Evolutionary conservation across 345 rosid species (phyloP).

Genomic region (Limnanthes douglasii): DNA sequence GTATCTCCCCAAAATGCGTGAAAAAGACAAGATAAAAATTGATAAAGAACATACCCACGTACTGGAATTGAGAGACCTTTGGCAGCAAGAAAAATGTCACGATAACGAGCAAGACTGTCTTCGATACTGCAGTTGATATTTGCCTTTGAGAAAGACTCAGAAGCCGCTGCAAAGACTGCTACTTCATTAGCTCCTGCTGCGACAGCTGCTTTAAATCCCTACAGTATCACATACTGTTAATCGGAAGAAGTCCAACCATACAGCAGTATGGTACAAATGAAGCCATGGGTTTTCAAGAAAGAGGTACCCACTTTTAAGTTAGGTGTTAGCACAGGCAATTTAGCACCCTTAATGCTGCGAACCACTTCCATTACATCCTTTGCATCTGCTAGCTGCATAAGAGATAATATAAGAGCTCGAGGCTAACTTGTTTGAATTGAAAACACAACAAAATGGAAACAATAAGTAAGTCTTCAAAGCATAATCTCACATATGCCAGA

Average conservation of each 20-base stretch:
- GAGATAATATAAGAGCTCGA: constrained; percentile 2
- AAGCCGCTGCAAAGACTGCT: constrained; percentile 71
- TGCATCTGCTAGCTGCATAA: constrained; percentile 58
- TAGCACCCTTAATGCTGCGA: constrained; percentile 34
- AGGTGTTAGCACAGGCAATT: constrained; percentile 61
- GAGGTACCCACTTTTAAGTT: constrained; percentile 43
- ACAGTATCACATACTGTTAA: too few species aligned
- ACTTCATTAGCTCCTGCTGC: constrained; percentile 75
- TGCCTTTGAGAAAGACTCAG: constrained; percentile 63
- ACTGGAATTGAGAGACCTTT: constrained; percentile 38
- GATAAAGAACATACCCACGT: constrained; percentile 70
- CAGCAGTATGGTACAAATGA: constrained; percentile 10
- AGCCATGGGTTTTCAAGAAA: constrained; percentile 1
- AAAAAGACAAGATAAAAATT: too few species aligned
- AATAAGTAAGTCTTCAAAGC: too few species aligned
- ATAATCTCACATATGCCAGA: too few species aligned
- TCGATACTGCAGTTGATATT: constrained; percentile 63
- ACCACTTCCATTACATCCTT: constrained; percentile 61
- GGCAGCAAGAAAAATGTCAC: constrained; percentile 42
- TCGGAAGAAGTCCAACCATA: constrained; percentile 5
- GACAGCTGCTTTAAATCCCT: constrained; percentile 76
- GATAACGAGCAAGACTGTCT: constrained; percentile 49
- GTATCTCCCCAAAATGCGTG: too few species aligned
- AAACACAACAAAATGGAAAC: too few species aligned
- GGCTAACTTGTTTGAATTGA: too few species aligned